These are phyloP conservation scores for Myriosclerotinia curreyana DNA, from an alignment of 2,329 filamentous ascomycete genomes.

Conservation along the genomic window DNA sequence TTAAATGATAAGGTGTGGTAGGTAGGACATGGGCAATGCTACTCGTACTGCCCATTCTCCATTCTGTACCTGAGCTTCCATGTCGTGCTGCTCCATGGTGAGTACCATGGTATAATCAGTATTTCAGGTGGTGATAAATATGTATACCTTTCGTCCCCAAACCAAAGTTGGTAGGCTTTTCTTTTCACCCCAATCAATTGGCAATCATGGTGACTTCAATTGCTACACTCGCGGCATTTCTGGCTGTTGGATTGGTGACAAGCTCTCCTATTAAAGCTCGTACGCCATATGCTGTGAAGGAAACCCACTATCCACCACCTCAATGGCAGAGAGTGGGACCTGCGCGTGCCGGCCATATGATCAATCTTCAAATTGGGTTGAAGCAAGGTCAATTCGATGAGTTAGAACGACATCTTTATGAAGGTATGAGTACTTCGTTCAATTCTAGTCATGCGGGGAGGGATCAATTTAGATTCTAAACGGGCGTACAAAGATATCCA, in stretches of 20 bases:
- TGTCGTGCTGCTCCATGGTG: neutral
- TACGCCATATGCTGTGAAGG: constrained; percentile 23
- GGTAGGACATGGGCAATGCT: neutral
- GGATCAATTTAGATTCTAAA: neutral
- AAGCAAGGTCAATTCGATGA: constrained; percentile 23
- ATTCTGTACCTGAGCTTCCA: neutral
- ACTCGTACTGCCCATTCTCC: neutral
- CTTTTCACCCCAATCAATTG: constrained; percentile 4
- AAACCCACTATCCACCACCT: constrained; percentile 20
- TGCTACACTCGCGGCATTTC: constrained; percentile 4
- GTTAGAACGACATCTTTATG: constrained; percentile 22
- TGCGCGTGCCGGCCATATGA: constrained; percentile 7
- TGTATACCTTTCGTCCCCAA: neutral
- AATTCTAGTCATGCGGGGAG: neutral
- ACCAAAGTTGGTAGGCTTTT: neutral
- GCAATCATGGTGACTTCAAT: constrained; percentile 21
- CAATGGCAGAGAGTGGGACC: constrained; percentile 21
- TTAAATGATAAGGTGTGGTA: constrained; percentile 16
- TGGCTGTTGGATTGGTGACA: constrained; percentile 11
- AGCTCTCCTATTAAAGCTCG: constrained; percentile 22
- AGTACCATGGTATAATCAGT: neutral
- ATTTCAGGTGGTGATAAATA: neutral
- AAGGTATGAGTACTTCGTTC: constrained; percentile 8
- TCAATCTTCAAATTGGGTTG: constrained; percentile 23
- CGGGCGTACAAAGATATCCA: neutral